phyloP scores from a whole-genome alignment of 495 filamentous ascomycete genomes.

The Xylaria scruposa region DNA sequence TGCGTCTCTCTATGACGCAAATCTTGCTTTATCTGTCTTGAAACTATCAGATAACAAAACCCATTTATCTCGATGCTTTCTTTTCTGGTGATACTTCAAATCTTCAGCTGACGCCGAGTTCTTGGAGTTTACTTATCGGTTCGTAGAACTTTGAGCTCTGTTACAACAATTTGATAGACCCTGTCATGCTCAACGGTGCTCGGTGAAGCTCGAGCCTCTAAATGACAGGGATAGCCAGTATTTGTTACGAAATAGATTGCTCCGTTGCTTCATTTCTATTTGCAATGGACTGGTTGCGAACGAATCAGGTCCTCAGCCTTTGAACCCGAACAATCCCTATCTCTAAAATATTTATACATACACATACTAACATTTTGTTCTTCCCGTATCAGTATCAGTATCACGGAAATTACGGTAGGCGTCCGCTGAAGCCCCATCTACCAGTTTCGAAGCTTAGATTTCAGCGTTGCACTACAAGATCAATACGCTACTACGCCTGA shows the following conservation, averaged over 20 bases:
- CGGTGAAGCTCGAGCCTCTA: constrained; percentile 29
- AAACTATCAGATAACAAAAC: neutral
- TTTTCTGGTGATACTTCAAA: neutral
- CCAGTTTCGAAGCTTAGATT: constrained; percentile 16
- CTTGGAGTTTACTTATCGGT: neutral
- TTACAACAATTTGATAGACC: neutral
- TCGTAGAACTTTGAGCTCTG: neutral
- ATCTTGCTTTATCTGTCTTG: neutral
- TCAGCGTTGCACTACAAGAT: constrained; percentile 8
- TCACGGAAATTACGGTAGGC: neutral
- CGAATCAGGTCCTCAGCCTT: constrained; percentile 20
- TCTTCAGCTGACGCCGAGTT: neutral
- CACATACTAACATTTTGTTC: neutral
- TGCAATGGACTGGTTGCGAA: constrained; percentile 29
- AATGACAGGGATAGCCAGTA: constrained; percentile 27
- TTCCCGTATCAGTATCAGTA: neutral
- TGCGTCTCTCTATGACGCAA: constrained; percentile 17
- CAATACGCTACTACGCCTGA: neutral
- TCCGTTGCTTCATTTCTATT: constrained; percentile 33
- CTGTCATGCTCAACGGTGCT: neutral
- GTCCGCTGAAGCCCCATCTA: constrained; percentile 2
- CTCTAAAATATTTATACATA: constrained; percentile 13
- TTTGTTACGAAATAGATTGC: constrained; percentile 44
- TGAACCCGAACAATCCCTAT: constrained; percentile 24
- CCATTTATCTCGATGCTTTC: neutral